phyloP scores from a whole-genome alignment of 441 rosid species.

The Erodium moschatum region DNA sequence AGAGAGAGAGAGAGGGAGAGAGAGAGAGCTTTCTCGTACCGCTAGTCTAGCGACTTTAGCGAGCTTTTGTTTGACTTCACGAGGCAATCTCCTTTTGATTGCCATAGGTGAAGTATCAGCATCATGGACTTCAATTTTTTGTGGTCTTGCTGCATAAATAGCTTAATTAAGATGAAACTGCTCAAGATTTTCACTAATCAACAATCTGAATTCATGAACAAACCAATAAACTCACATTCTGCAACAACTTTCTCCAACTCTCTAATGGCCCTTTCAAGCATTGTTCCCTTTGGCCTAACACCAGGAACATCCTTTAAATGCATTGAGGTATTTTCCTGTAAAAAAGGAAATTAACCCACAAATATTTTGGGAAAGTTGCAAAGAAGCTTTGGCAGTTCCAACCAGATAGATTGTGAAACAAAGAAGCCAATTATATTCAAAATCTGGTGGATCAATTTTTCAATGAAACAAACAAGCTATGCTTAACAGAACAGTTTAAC shows the following conservation, averaged over 20 bases:
- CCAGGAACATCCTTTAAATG: constrained; percentile 24
- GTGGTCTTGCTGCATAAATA: constrained; percentile 26
- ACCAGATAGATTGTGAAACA: too few relatives aligned
- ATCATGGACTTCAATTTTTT: constrained; percentile 23
- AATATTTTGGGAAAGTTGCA: too few relatives aligned
- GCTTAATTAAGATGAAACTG: constrained; percentile 9
- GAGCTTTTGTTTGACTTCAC: constrained; percentile 35
- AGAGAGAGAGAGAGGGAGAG: neutral
- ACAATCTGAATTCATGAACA: constrained; percentile 11
- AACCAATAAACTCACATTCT: constrained; percentile 36
- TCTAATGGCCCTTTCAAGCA: constrained; percentile 36
- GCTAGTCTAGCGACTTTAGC: constrained; percentile 39
- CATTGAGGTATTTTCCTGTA: constrained; percentile 22
- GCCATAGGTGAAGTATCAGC: constrained; percentile 25
- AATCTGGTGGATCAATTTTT: too few relatives aligned
- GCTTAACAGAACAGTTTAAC: too few relatives aligned
- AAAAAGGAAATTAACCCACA: too few relatives aligned
- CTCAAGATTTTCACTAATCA: constrained; percentile 9
- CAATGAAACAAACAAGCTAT: too few relatives aligned
- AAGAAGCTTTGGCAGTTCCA: too few relatives aligned
- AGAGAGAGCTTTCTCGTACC: constrained; percentile 15
- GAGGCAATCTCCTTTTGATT: constrained; percentile 30
- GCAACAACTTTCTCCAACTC: constrained; percentile 36
- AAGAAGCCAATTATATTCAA: too few relatives aligned
- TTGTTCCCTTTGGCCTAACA: constrained; percentile 26